These are phyloP conservation scores for Verticillium isaacii DNA, from an alignment of 2,329 filamentous ascomycete species.

Conservation along the genomic window DNA sequence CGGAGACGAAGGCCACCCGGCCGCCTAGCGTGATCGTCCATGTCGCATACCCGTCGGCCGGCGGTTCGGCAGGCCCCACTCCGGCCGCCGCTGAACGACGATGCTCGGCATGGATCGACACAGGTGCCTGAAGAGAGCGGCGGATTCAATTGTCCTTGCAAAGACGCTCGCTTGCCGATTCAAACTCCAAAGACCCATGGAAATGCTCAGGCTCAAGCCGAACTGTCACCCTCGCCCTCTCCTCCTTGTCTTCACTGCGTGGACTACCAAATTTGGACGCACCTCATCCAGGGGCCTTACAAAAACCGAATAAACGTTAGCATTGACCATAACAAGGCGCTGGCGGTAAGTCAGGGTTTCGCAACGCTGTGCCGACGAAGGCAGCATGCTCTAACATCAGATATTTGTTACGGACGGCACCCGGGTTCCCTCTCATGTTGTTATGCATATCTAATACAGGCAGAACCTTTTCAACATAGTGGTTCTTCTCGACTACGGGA, in stretches of 20 bases:
- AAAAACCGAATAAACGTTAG: conserved; percentile 13
- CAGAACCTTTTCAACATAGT: conserved; percentile 51
- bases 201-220: no score
- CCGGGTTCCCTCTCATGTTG: conserved; percentile 45
- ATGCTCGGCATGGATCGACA: background rate
- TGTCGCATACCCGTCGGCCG: background rate
- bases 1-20: background rate
- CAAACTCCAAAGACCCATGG: background rate
- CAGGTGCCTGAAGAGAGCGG: no score
- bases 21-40: background rate
- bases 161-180: background rate
- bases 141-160: no score
- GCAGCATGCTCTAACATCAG: conserved; percentile 43
- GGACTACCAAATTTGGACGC: no score
- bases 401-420: conserved; percentile 51
- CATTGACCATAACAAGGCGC: conserved; percentile 35
- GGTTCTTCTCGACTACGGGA: conserved; percentile 41
- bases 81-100: background rate
- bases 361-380: conserved; percentile 35
- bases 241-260: no score
- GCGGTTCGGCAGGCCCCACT: background rate
- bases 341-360: conserved; percentile 29
- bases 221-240: no score
- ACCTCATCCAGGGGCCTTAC: no score
- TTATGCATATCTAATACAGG: conserved; percentile 40